phyloP scores from a whole-genome alignment of 495 filamentous ascomycete genomes.

The Echria macrotheca region DNA sequence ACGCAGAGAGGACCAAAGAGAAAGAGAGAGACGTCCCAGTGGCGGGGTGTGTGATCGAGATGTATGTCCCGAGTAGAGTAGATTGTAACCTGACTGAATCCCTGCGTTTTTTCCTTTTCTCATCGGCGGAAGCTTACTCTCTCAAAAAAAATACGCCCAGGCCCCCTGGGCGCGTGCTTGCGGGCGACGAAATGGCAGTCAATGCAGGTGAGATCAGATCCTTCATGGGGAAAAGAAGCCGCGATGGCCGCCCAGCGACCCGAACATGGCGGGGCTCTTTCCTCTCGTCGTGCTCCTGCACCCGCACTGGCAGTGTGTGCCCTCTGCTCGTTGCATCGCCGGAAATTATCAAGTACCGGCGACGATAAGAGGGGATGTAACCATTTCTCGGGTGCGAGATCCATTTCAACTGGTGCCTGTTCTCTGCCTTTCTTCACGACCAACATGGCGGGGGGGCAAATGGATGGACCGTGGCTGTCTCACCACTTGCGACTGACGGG shows the following conservation, averaged over 20 bases:
- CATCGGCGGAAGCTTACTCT: not conserved
- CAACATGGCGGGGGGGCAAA: too few relatives aligned
- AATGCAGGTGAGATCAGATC: not conserved
- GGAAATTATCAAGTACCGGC: constrained; percentile 9
- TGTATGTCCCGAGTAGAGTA: too few relatives aligned
- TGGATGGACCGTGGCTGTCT: too few relatives aligned
- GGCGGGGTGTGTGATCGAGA: not conserved
- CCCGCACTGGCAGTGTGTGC: not conserved
- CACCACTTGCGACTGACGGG: too few relatives aligned
- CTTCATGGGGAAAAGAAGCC: not conserved
- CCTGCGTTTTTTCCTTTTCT: too few relatives aligned
- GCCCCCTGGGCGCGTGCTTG: not conserved
- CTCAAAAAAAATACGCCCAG: too few relatives aligned
- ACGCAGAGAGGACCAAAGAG: too few relatives aligned
- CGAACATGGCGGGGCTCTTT: too few relatives aligned
- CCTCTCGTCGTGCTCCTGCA: too few relatives aligned
- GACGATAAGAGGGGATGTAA: not conserved
- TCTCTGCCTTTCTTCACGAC: too few relatives aligned
- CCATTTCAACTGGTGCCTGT: not conserved
- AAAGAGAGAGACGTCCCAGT: not conserved
- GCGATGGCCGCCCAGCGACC: too few relatives aligned
- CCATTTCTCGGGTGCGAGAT: not conserved
- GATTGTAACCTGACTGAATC: too few relatives aligned
- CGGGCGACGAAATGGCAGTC: not conserved
- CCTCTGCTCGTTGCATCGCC: constrained; percentile 1